Conservation (phyloP, 805 yeast species). For the Clavispora asparagi region DNA sequence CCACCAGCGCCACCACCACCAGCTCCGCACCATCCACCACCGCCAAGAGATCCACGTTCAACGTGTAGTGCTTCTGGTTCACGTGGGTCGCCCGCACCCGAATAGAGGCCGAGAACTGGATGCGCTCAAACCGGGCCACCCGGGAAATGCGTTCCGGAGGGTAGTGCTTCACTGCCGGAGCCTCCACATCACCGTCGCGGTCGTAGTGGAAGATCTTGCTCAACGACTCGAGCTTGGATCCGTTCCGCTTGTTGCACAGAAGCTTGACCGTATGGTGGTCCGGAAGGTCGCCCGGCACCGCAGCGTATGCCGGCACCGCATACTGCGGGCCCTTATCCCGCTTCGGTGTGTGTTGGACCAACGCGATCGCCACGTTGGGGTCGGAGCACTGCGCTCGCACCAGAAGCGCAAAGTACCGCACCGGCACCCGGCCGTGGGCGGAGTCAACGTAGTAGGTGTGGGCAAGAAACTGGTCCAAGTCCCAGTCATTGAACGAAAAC, state of each 20-base stretch:
- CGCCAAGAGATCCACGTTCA: constrained; percentile 51
- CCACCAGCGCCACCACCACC: constrained; percentile 38
- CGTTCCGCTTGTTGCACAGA: constrained; percentile 58
- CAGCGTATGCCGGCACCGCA: constrained; percentile 52
- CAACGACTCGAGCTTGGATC: constrained; percentile 49
- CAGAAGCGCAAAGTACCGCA: constrained; percentile 1
- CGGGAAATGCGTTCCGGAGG: constrained; percentile 1
- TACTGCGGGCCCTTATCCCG: constrained; percentile 70
- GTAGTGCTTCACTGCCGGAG: constrained; percentile 1
- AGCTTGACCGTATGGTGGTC: constrained; percentile 53
- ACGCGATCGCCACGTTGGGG: constrained; percentile 20
- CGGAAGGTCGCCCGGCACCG: constrained; percentile 59
- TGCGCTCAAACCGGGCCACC: constrained; percentile 64
- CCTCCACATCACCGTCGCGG: constrained; percentile 3
- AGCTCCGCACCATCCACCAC: constrained; percentile 28
- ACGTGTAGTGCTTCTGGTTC: constrained; percentile 40
- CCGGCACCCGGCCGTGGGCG: neutral
- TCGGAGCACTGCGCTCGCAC: constrained; percentile 1
- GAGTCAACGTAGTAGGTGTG: neutral
- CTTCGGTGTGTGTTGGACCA: constrained; percentile 70
- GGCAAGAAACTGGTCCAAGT: neutral
- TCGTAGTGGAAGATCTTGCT: constrained; percentile 40
- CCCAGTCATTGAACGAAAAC: constrained; percentile 23
- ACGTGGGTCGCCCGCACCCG: constrained; percentile 42
- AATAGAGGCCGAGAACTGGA: constrained; percentile 50